A percentile compares a stretch with the other conserved stretches of the same genome.
These are phyloP conservation scores for Leishmania mexicana DNA, from an alignment of 208 protist species.

Conservation along the genomic window DNA sequence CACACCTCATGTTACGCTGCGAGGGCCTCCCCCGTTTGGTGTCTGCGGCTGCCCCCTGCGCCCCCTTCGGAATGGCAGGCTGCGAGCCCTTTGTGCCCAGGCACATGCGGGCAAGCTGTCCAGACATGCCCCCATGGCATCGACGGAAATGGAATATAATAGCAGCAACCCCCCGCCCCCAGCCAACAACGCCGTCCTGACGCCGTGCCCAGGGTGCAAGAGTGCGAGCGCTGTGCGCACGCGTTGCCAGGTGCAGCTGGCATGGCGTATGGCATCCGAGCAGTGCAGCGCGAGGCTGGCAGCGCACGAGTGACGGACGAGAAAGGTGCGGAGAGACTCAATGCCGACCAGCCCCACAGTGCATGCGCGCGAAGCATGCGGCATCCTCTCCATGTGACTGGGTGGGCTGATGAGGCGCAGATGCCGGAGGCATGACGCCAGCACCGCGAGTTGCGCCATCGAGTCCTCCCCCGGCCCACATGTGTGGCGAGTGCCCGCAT, in stretches of 20 bases:
- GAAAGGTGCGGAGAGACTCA: background rate
- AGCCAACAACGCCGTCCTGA: background rate
- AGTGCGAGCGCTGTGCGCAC: background rate
- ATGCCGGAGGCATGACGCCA: background rate
- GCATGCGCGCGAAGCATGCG: background rate
- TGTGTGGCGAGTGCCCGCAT: background rate
- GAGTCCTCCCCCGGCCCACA: background rate
- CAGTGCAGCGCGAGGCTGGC: background rate
- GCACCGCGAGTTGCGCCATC: background rate
- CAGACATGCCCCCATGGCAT: background rate
- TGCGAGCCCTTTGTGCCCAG: background rate
- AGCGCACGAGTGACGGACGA: background rate
- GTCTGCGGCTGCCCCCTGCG: background rate
- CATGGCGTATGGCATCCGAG: background rate
- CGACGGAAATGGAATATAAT: background rate
- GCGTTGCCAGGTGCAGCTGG: background rate
- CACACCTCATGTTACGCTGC: background rate
- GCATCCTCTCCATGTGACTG: background rate
- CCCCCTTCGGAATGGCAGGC: background rate
- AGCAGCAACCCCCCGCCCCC: background rate
- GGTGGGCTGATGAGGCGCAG: background rate
- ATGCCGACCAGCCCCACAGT: background rate
- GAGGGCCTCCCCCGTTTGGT: background rate
- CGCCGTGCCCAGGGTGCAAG: background rate
- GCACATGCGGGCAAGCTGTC: background rate